These are phyloP conservation scores for Tirmania nivea DNA, from an alignment of 495 filamentous ascomycete genomes.

Conservation along the genomic window DNA sequence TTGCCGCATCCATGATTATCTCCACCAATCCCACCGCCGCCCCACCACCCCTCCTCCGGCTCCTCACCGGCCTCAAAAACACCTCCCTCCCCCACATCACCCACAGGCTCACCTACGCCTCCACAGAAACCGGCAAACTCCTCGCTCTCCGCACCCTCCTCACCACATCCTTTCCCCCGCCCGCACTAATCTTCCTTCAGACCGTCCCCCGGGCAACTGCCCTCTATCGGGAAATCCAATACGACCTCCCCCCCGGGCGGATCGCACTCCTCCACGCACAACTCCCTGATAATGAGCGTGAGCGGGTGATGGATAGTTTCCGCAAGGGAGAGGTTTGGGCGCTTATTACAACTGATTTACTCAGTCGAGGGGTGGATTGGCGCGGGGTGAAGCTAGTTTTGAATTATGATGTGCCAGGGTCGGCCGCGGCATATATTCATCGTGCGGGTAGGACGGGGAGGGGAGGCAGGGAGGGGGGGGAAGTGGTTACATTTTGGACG, in stretches of 20 bases:
- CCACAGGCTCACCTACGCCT: constrained; percentile 75
- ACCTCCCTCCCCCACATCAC: constrained; percentile 77
- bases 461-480: constrained; percentile 66
- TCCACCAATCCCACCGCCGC: constrained; percentile 29
- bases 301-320: constrained; percentile 68
- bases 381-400: constrained; percentile 78
- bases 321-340: constrained; percentile 88
- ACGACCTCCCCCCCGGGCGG: constrained; percentile 78
- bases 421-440: constrained; percentile 67
- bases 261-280: constrained; percentile 81
- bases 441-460: constrained; percentile 80
- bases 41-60: constrained; percentile 38
- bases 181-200: constrained; percentile 87
- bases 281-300: constrained; percentile 52
- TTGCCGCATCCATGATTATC: constrained; percentile 26
- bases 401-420: constrained; percentile 81
- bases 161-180: constrained; percentile 50
- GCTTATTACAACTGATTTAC: constrained; percentile 79
- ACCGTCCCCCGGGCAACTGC: constrained; percentile 76
- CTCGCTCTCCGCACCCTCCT: constrained; percentile 79
- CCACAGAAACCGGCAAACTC: constrained; percentile 81
- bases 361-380: constrained; percentile 83
- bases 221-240: constrained; percentile 71
- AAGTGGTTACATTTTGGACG: constrained; percentile 87
- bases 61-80: constrained; percentile 88